Conservation (phyloP, 2,329 filamentous ascomycete genomes). For the Plectosphaerella sp. region DNA sequence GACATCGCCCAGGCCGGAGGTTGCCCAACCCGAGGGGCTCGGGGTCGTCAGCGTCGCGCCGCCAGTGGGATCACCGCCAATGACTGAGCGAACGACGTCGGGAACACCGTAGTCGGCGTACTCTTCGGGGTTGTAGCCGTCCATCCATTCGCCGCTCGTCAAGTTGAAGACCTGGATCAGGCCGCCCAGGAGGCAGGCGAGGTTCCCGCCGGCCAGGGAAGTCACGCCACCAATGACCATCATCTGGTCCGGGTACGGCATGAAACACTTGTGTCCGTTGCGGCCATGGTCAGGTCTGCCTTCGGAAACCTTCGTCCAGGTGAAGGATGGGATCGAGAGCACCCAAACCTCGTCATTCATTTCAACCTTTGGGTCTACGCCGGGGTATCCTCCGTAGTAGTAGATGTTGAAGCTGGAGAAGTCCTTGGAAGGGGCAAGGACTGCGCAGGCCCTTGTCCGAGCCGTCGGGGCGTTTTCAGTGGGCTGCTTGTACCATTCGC, state of each 20-base stretch:
- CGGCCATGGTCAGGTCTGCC: slow-evolving; percentile 44
- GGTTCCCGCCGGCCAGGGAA: slow-evolving; percentile 16
- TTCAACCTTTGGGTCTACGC: slow-evolving; percentile 29
- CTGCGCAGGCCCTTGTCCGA: slow-evolving; percentile 65
- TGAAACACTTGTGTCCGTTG: slow-evolving; percentile 71
- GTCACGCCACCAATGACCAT: slow-evolving; percentile 68
- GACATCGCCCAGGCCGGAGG: slow-evolving; percentile 41
- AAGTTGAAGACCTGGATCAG: slow-evolving; percentile 68
- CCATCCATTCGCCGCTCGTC: slow-evolving; percentile 63
- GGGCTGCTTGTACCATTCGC: slow-evolving; percentile 65
- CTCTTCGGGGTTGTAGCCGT: slow-evolving; percentile 61
- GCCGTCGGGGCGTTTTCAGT: slow-evolving; percentile 57
- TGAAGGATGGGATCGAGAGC: slow-evolving; percentile 74
- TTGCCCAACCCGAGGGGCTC: slow-evolving; percentile 50
- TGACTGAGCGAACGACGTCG: slow-evolving; percentile 53
- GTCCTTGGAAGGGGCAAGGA: slow-evolving; percentile 67
- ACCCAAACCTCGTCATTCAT: slow-evolving; percentile 73
- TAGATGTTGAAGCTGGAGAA: slow-evolving; percentile 76
- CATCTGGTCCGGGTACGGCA: slow-evolving; percentile 76
- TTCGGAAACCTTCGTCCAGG: slow-evolving; percentile 58
- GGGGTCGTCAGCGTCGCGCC: slow-evolving; percentile 67
- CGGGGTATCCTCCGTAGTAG: slow-evolving; percentile 74
- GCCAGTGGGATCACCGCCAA: slow-evolving; percentile 63
- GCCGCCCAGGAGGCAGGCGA: slow-evolving; percentile 41
- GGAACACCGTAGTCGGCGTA: slow-evolving; percentile 68